Base-by-base conservation (phyloP, 2,329 filamentous ascomycete species). In the Xylariaceae sp. region DNA sequence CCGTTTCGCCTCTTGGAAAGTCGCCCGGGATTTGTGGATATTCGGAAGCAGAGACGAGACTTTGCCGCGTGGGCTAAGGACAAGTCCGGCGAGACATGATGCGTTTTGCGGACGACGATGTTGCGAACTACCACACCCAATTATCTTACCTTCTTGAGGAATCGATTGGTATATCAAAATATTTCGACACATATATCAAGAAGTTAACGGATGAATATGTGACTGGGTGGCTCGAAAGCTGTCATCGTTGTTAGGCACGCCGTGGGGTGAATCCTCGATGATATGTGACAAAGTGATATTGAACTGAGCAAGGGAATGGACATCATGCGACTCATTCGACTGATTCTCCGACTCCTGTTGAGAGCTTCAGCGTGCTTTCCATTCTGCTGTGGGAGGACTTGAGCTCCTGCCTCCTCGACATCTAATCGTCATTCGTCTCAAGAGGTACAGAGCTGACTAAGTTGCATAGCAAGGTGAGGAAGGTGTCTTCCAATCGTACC, bases 1-100 rank as follows among this genome's bases (percentile, higher is more conserved):
- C 91, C 92, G 4, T 97, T 92, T 73, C 80, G 78, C 53, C 80
- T 84, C 51, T 74, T 97, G 61, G 93, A 97, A 75, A 87, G 89
- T 61, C 80, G 94, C 66, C 85, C 87, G 51, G 88, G 90, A 1
- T 99, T 97, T 70, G 82, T 91, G 76, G 90, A 99, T 76, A 90
- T 97, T 64, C 86, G 91, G 74, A 88, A 86, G 73, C 82, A 92
- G 76, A 83, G 89, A 70, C 86, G 81, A 71, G 89, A 92, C 61
- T 96, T 96, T 78, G 82, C 84, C 13, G 81, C 87, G 63, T 95
- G 90, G 90, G 82, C 86, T 39, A 80, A 81, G 69, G 71, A 61
- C 2, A 64, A 69, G 45, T 69, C 58, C 44, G 44, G 50, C n/a
- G 49, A 65, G 53, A 61, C 47, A n/a, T 60, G 50, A 61, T 53